These are phyloP conservation scores for Rhynchospora breviuscula DNA, from an alignment of 176 grass and related monocot genomes.

Conservation along the genomic window DNA sequence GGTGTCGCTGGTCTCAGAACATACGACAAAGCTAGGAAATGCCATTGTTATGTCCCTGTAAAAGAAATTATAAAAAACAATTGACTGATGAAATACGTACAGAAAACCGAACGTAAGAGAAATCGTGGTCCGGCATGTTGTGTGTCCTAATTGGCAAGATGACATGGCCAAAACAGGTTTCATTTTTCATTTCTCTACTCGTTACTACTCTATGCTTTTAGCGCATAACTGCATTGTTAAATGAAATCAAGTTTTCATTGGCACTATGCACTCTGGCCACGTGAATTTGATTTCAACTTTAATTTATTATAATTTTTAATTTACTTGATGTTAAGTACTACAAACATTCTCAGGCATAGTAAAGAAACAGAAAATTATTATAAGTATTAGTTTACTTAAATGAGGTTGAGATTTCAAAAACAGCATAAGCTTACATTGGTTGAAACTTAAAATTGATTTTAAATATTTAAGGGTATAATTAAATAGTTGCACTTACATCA, in stretches of 20 bases:
- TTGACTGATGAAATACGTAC: neutral
- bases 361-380: neutral
- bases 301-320: neutral
- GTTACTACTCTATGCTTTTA: neutral
- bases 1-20: slow-evolving; percentile 40
- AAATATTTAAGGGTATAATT: slow-evolving; percentile 7
- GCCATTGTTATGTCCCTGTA: slow-evolving; percentile 58
- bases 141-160: neutral
- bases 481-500: slow-evolving; percentile 43
- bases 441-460: neutral
- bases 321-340: neutral
- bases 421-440: too few relatives aligned
- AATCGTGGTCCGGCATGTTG: neutral
- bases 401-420: too few relatives aligned
- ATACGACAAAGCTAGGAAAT: slow-evolving; percentile 57
- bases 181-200: neutral
- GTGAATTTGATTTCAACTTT: neutral
- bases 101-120: neutral
- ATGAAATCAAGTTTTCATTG: neutral
- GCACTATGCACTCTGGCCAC: neutral
- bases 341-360: neutral
- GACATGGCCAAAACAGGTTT: neutral
- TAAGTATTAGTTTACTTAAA: too few relatives aligned
- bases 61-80: neutral
- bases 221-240: neutral